These are phyloP conservation scores for Eucalyptus tenuipes DNA, from an alignment of 345 rosid species.

Conservation along the genomic window DNA sequence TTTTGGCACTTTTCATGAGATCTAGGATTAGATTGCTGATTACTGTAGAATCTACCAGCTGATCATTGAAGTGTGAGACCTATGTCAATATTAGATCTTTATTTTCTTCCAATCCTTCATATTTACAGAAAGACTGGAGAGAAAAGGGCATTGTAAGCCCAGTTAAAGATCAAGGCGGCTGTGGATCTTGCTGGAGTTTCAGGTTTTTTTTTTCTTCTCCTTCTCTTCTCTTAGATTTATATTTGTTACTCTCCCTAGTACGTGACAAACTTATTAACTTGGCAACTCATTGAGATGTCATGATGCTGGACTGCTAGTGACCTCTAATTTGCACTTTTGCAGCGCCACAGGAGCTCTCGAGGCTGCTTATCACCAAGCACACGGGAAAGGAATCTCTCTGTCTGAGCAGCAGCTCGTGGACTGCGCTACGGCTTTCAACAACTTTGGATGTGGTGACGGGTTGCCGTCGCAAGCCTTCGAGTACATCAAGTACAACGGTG, in stretches of 20 bases:
- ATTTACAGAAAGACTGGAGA: slow-evolving; percentile 89
- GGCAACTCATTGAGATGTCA: not conserved
- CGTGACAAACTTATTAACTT: not conserved
- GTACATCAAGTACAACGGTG: slow-evolving; percentile 84
- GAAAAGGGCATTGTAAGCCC: slow-evolving; percentile 75
- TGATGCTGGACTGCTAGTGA: not conserved
- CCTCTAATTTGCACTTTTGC: not conserved
- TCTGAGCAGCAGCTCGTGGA: slow-evolving; percentile 99
- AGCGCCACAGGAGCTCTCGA: slow-evolving; percentile 97
- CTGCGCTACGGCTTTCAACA: slow-evolving; percentile 83
- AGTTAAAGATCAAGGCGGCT: slow-evolving; percentile 74
- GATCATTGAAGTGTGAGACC: not conserved
- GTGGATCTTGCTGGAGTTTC: slow-evolving; percentile 99
- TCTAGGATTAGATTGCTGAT: not conserved
- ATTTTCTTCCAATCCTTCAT: not conserved
- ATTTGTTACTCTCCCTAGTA: not conserved
- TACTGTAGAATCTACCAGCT: not conserved
- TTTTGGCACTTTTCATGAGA: not conserved
- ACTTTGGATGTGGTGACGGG: slow-evolving; percentile 88
- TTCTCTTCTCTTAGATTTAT: not conserved
- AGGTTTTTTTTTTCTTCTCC: slow-evolving; percentile 25
- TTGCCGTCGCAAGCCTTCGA: slow-evolving; percentile 98
- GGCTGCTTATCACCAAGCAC: slow-evolving; percentile 93
- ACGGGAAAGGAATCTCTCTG: slow-evolving; percentile 65
- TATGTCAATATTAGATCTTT: not conserved